Percentiles rank a stretch among this genome's conserved stretches.
Conservation (phyloP, 2,329 filamentous ascomycete genomes). For the Alternaria consortialis region DNA sequence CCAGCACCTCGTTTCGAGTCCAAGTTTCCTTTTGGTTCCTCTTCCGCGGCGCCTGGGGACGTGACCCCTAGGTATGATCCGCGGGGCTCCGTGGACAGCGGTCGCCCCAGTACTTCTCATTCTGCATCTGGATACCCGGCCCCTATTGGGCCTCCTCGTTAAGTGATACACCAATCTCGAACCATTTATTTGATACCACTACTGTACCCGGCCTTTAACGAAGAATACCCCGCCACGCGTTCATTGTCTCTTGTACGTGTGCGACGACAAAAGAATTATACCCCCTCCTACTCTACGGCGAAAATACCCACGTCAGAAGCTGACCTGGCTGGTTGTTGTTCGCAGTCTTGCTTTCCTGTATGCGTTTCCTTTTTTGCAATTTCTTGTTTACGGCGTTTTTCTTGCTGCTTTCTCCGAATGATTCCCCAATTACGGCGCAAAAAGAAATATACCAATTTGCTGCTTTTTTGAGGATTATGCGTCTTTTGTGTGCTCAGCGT, state of each 20-base stretch:
- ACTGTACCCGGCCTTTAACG: conserved; percentile 48
- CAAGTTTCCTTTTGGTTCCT: conserved; percentile 69
- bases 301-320: conserved; percentile 44
- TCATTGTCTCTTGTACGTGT: conserved; percentile 37
- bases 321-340: conserved; percentile 41
- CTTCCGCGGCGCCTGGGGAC: conserved; percentile 71
- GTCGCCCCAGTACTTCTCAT: conserved; percentile 92
- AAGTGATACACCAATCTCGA: conserved; percentile 56
- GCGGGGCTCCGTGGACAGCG: conserved; percentile 88
- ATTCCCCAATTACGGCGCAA: conserved; percentile 51
- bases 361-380: conserved; percentile 23
- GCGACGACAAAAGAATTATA: conserved; percentile 55
- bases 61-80: conserved; percentile 83
- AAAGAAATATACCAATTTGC: conserved; percentile 56
- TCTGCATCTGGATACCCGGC: conserved; percentile 97
- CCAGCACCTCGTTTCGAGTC: conserved; percentile 60
- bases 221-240: conserved; percentile 48
- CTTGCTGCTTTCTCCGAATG: conserved; percentile 40
- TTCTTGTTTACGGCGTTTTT: conserved; percentile 29
- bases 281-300: conserved; percentile 47
- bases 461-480: conserved; percentile 33
- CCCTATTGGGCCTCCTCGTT: conserved; percentile 90
- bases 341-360: conserved; percentile 24
- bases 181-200: conserved; percentile 40
- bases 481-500: not conserved